A percentile compares a stretch with the other conserved stretches of the same genome.
Evolutionary conservation across 140 eudicot genomes (phyloP).

Genomic region (Stevia rebaudiana): DNA sequence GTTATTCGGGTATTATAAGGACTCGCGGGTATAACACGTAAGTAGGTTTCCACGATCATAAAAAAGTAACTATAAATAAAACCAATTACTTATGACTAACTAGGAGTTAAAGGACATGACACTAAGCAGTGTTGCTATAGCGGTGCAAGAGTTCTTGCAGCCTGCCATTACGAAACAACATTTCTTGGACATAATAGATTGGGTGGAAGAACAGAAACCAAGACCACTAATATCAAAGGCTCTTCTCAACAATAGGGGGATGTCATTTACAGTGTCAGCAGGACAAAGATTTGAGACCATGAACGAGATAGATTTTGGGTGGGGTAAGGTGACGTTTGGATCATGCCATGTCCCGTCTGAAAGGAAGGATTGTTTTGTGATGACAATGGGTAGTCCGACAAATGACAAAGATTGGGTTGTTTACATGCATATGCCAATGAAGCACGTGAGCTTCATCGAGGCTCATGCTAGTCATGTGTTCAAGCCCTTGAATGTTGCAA

Average conservation of each 20-base stretch:
- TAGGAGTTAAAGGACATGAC: constrained; percentile 13
- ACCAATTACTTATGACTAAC: not conserved
- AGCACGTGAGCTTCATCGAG: not conserved
- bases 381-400: constrained; percentile 25
- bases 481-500: constrained; percentile 8
- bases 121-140: not conserved
- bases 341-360: constrained; percentile 18
- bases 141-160: constrained; percentile 18
- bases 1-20: no score
- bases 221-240: constrained; percentile 16
- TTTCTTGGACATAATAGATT: constrained; percentile 30
- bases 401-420: constrained; percentile 19
- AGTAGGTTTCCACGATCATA: no score
- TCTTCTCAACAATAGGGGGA: not conserved
- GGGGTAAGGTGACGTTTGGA: constrained; percentile 24
- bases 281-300: constrained; percentile 27
- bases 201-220: constrained; percentile 26
- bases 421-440: constrained; percentile 17
- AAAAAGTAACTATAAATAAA: no score
- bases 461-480: constrained; percentile 2
- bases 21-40: no score
- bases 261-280: constrained; percentile 12
- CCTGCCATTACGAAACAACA: constrained; percentile 14
- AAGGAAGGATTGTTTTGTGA: constrained; percentile 18
- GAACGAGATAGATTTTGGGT: constrained; percentile 30